Evolutionary conservation across 495 filamentous ascomycete species (phyloP).

Genomic region (Tetracladium setigerum): DNA sequence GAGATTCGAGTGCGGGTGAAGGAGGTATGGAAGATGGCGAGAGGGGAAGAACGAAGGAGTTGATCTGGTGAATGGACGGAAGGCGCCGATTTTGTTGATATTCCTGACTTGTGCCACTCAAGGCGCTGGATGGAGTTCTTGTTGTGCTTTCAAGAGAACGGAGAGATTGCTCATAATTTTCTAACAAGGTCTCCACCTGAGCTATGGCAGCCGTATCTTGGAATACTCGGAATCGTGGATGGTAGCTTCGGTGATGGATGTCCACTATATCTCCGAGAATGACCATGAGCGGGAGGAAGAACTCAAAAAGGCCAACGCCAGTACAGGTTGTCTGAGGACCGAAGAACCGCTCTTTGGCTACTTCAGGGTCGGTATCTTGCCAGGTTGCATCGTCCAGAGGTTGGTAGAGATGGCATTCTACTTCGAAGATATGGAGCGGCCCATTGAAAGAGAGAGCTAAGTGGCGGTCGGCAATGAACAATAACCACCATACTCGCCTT

Average conservation of each 20-base stretch:
- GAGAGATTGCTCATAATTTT: constrained; percentile 2
- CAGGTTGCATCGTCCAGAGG: constrained; percentile 82
- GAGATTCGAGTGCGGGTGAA: constrained; percentile 22
- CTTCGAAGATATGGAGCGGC: constrained; percentile 36
- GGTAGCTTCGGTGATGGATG: constrained; percentile 74
- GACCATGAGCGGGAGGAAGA: constrained; percentile 83
- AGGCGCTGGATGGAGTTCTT: no score
- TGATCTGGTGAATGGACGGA: constrained; percentile 27
- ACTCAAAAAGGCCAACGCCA: constrained; percentile 80
- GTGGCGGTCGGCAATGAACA: constrained; percentile 44
- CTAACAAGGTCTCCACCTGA: constrained; percentile 7
- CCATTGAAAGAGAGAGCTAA: constrained; percentile 43
- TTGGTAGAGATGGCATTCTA: constrained; percentile 53
- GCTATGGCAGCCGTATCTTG: constrained; percentile 22
- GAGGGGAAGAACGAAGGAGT: background rate
- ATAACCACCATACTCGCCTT: constrained; percentile 42
- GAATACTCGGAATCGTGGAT: constrained; percentile 66
- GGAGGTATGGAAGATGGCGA: constrained; percentile 24
- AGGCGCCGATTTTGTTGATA: constrained; percentile 67
- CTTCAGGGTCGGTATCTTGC: constrained; percentile 76
- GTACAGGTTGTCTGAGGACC: constrained; percentile 73
- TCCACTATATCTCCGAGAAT: constrained; percentile 86
- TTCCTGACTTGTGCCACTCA: constrained; percentile 22
- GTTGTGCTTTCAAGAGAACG: background rate
- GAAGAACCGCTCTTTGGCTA: constrained; percentile 30